Percentiles rank a stretch among this genome's conserved stretches.
These are phyloP conservation scores for Hexamita inflata DNA, from an alignment of 208 protist species.

Conservation along the genomic window DNA sequence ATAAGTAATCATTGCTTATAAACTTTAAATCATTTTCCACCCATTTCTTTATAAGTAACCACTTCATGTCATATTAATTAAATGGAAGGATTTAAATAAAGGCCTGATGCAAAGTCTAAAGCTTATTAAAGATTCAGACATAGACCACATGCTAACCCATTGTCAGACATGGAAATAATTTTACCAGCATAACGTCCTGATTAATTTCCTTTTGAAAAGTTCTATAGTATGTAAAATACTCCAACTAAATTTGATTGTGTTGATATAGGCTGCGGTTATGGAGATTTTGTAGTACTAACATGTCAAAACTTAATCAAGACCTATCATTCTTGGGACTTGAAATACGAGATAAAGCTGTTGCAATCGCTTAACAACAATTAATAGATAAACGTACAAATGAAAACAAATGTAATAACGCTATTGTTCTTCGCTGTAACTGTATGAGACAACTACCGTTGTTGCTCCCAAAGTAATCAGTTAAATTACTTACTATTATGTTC, in stretches of 20 bases:
- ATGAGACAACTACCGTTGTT: conserved; percentile 5
- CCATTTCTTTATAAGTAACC: no score
- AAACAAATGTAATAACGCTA: background rate
- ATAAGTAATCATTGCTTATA: no score
- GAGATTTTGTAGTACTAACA: conserved; percentile 10
- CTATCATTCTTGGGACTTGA: background rate
- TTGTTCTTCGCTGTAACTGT: conserved; percentile 1
- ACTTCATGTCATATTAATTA: no score
- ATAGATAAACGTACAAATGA: background rate
- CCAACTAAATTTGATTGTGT: background rate
- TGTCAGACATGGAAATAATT: background rate
- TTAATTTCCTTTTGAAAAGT: conserved; percentile 11
- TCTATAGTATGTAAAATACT: background rate
- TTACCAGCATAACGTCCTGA: background rate
- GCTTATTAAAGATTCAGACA: conserved; percentile 20
- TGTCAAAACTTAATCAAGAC: background rate
- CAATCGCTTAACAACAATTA: background rate
- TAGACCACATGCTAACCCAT: conserved; percentile 11
- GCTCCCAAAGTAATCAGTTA: background rate
- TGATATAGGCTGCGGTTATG: conserved; percentile 27
- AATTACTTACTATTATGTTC: conserved; percentile 14
- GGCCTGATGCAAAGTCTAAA: no score
- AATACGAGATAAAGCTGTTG: conserved; percentile 10
- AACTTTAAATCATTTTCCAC: no score
- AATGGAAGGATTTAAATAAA: no score